Evolutionary conservation across 495 filamentous ascomycete genomes (phyloP), one percentile per base, ranked within the genome.

Genomic region (Podospora sp.): DNA sequence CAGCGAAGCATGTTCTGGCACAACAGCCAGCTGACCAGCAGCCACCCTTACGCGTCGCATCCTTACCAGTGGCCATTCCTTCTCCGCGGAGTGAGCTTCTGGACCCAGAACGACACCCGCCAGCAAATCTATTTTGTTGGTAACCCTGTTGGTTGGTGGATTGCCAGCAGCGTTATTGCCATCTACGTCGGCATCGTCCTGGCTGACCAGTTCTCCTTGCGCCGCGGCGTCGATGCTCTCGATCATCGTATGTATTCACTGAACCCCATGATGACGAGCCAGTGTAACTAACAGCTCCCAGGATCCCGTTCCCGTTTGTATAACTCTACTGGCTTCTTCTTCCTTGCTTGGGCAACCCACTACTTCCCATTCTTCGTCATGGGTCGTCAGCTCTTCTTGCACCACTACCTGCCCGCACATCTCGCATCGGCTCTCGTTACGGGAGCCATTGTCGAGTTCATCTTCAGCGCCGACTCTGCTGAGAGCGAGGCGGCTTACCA

Each of bases 61-160:
- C 95, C 95, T n/a, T 92, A 94, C 80, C 91, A 95, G 72, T 99
- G 95, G 95, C 95, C 95, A 0, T 97, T 98, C 87, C 84, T 99
- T 68, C 83, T 99, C 46, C 89, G 96, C 14, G 95, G 95, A 73
- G 96, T 99, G 67, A 97, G 93, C 77, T 99, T 99, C 89, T 99
- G 95, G 95, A 99, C 95, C 11, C 91, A 99, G 76, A 95, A 94
- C 76, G 93, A 97, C 55, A 97, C 94, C 11, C 88, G 91, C 29
- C 90, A 95, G 79, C 95, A 99, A 80, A 99, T 99, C 72, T 99
- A 99, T 81, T 99, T 99, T 85, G 80, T 99, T 35, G 95, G 95
- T 51, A 99, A 99, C 81, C 95, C 96, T 6, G 80, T 98, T 63
- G 95, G 96, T 51, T 99, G 95, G 95, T 99, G 95, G 95, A 85